Conservation (phyloP, 345 rosid genomes). For the Firmiana major region DNA sequence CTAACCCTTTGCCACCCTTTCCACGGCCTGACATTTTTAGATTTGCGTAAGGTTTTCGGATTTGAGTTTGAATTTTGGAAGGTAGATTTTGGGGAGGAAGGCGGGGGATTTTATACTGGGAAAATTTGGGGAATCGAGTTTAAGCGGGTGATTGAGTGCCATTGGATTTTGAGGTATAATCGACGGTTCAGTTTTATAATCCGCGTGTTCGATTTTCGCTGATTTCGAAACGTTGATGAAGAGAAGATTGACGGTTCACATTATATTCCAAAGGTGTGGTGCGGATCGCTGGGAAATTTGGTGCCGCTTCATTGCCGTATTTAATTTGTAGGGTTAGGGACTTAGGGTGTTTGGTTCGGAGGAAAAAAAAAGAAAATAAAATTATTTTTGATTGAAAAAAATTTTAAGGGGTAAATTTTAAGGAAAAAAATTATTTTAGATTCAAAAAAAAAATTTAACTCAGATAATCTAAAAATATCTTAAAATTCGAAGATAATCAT, state of each 20-base stretch:
- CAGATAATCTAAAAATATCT: too few relatives aligned
- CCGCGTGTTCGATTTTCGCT: neutral
- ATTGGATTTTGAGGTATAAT: neutral
- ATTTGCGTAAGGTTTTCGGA: neutral
- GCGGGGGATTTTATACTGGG: neutral
- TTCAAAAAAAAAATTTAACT: too few relatives aligned
- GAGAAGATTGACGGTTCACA: neutral
- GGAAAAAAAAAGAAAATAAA: too few relatives aligned
- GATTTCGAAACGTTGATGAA: neutral
- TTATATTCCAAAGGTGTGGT: neutral
- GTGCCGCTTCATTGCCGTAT: too few relatives aligned
- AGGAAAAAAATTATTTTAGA: too few relatives aligned
- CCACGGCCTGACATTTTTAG: constrained; percentile 36
- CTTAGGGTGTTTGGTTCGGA: too few relatives aligned
- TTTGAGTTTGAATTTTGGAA: neutral
- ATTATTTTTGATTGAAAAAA: too few relatives aligned
- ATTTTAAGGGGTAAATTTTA: too few relatives aligned
- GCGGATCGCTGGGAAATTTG: too few relatives aligned
- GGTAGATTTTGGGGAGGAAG: neutral
- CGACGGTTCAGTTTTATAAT: neutral
- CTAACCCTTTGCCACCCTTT: constrained; percentile 43
- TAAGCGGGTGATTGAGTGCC: neutral
- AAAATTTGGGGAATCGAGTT: neutral
- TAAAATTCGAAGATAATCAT: too few relatives aligned
- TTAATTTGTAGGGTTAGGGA: too few relatives aligned